Percentiles rank a stretch among this genome's conserved stretches.
Evolutionary conservation across 805 yeast species (phyloP).

Genomic region (Suhomyces faveliae): DNA sequence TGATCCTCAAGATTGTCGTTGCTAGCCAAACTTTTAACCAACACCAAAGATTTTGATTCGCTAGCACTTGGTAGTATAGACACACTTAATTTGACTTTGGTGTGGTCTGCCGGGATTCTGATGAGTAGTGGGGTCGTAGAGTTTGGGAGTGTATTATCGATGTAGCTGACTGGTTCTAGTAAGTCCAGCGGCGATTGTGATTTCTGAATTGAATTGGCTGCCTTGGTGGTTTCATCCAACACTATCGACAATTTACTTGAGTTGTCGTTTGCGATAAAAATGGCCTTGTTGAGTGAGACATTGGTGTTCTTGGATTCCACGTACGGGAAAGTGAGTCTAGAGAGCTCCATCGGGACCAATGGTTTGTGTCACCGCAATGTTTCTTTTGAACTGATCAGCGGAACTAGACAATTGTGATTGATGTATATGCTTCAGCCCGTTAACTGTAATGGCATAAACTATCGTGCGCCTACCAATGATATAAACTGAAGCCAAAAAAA

Average conservation of each 20-base stretch:
- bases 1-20: slow-evolving; percentile 12
- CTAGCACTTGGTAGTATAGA: slow-evolving; percentile 16
- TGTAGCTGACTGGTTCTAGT: slow-evolving; percentile 22
- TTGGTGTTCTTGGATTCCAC: slow-evolving; percentile 11
- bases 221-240: slow-evolving; percentile 18
- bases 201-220: slow-evolving; percentile 16
- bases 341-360: slow-evolving; percentile 6
- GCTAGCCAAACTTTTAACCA: slow-evolving; percentile 29
- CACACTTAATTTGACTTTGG: slow-evolving; percentile 29
- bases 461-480: neutral
- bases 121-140: slow-evolving; percentile 30
- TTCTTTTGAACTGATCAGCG: no score
- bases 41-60: slow-evolving; percentile 23
- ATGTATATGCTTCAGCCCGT: no score
- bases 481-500: slow-evolving; percentile 7
- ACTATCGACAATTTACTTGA: slow-evolving; percentile 18
- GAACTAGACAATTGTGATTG: no score
- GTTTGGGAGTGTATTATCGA: slow-evolving; percentile 13
- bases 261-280: slow-evolving; percentile 29
- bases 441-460: no score
- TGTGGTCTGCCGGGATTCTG: slow-evolving; percentile 21
- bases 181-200: neutral
- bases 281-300: slow-evolving; percentile 21
- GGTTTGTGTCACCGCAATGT: neutral
- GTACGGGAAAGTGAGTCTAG: slow-evolving; percentile 29